Conservation (phyloP, 2,329 filamentous ascomycete species). For the Diaporthe sp. region DNA sequence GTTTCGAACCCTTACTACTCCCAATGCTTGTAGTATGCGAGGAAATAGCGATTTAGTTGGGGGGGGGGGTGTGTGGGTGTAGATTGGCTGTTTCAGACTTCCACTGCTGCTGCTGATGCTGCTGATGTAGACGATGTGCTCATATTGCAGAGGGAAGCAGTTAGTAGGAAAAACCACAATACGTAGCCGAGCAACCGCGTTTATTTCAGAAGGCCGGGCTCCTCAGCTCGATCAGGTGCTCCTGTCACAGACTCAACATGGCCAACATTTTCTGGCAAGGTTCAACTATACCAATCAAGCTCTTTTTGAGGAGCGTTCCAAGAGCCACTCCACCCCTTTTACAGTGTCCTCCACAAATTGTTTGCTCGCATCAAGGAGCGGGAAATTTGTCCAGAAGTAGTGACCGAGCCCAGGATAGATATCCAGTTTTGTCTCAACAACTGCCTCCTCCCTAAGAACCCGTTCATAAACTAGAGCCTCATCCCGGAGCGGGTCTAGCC, state of each 20-base stretch:
- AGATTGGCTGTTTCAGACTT: not conserved
- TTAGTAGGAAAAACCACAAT: not conserved
- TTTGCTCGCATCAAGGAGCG: constrained; percentile 38
- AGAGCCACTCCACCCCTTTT: constrained; percentile 40
- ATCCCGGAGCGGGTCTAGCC: constrained; percentile 61
- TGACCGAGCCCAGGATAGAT: constrained; percentile 42
- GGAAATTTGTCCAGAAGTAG: constrained; percentile 44
- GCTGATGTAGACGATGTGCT: too few species aligned
- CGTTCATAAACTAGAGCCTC: constrained; percentile 62
- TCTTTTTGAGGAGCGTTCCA: constrained; percentile 30
- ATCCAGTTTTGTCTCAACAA: constrained; percentile 54
- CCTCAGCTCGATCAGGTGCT: too few species aligned
- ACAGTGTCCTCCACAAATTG: constrained; percentile 43
- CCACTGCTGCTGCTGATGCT: not conserved
- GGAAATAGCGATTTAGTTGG: not conserved
- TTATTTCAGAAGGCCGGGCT: too few species aligned
- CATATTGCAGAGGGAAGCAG: too few species aligned
- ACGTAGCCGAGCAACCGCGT: not conserved
- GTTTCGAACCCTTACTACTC: constrained; percentile 51
- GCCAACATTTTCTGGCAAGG: not conserved
- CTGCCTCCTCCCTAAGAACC: constrained; percentile 52
- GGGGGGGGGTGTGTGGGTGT: too few species aligned
- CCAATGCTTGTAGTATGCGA: constrained; percentile 35
- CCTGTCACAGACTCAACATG: not conserved
- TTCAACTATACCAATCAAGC: not conserved